Conservation (phyloP, 129 eudicot genomes). For the Flaveria brownii region DNA sequence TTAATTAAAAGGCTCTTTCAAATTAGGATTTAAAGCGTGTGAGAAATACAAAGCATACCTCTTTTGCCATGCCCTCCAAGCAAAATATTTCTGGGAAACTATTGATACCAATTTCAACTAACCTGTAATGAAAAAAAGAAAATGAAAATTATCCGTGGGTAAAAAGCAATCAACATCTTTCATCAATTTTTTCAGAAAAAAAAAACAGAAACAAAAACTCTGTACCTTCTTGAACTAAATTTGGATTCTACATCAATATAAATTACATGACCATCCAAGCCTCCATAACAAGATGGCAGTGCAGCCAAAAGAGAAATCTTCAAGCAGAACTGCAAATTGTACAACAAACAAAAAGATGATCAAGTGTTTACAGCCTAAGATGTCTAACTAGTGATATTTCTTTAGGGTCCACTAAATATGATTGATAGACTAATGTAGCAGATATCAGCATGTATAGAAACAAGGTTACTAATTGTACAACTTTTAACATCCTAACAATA, state of each 20-base stretch:
- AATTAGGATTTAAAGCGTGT: not conserved
- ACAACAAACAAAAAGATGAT: conserved; percentile 26
- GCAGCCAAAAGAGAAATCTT: conserved; percentile 82
- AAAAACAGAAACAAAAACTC: too few relatives aligned
- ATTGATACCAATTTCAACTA: conserved; percentile 75
- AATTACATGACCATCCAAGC: conserved; percentile 74
- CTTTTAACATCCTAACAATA: too few relatives aligned
- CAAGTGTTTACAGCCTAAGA: not conserved
- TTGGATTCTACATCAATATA: conserved; percentile 90
- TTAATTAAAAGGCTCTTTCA: not conserved
- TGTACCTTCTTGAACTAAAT: conserved; percentile 74
- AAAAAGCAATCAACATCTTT: not conserved
- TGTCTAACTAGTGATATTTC: not conserved
- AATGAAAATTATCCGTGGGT: not conserved
- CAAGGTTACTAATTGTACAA: too few relatives aligned
- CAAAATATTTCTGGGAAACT: conserved; percentile 84
- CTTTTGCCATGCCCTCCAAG: conserved; percentile 68
- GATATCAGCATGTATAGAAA: conserved; percentile 16
- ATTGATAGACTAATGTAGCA: not conserved
- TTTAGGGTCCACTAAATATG: not conserved
- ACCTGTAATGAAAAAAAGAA: conserved; percentile 45
- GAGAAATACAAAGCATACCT: conserved; percentile 50
- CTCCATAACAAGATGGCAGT: conserved; percentile 71
- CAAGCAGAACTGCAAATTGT: conserved; percentile 69
- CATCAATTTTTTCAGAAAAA: too few relatives aligned